A percentile compares a stretch with the other conserved stretches of the same genome.
Evolutionary conservation across 2,329 filamentous ascomycete species (phyloP).

Genomic region (Talaromyces rugulosus): DNA sequence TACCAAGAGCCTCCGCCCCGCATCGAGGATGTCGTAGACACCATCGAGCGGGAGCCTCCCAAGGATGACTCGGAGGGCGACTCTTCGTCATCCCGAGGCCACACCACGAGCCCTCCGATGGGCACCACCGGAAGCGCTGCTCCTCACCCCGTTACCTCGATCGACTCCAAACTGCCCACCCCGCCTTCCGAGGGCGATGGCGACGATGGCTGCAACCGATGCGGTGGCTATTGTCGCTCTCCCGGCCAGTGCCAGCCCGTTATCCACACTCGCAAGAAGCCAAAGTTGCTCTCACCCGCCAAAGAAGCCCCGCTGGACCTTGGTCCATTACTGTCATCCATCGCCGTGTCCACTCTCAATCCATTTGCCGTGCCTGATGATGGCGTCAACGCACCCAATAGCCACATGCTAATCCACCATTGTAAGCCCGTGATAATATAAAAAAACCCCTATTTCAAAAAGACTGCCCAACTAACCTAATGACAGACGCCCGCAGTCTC

Average conservation of each 20-base stretch:
- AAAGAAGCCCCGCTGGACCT: not conserved
- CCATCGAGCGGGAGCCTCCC: not conserved
- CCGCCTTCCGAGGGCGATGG: not conserved
- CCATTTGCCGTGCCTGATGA: not conserved
- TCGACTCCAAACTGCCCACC: not conserved
- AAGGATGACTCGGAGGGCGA: not conserved
- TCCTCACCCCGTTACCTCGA: not conserved
- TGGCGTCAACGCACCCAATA: slow-evolving; percentile 4
- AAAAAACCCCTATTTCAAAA: not conserved
- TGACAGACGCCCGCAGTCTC: not conserved
- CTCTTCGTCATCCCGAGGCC: not conserved
- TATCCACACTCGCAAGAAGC: not conserved
- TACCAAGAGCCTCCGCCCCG: not conserved
- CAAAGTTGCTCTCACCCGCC: not conserved
- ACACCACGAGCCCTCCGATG: not conserved
- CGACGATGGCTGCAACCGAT: not conserved
- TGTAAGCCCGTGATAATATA: slow-evolving; percentile 2
- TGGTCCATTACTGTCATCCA: not conserved
- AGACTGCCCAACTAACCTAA: not conserved
- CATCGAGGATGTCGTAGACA: not conserved
- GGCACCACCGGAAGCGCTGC: not conserved
- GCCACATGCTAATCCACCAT: slow-evolving; percentile 6
- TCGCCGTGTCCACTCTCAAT: slow-evolving; percentile 1
- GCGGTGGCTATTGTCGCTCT: not conserved
- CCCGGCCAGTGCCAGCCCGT: not conserved